Evolutionary conservation across 2,329 filamentous ascomycete genomes (phyloP).

Genomic region (Exophiala dermatitidis): DNA sequence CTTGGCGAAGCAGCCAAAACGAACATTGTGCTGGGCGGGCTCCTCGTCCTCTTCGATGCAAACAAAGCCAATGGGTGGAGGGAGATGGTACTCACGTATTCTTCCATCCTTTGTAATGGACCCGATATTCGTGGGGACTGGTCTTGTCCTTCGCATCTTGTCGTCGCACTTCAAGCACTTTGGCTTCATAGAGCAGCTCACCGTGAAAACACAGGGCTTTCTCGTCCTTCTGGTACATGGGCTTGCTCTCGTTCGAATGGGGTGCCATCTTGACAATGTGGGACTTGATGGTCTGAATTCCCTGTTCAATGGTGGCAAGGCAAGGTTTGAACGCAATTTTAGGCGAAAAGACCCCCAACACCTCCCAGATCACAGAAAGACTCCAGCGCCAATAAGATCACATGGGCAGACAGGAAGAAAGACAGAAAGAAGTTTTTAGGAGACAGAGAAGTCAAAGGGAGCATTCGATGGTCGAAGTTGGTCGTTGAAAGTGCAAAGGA

Average conservation of each 20-base stretch:
- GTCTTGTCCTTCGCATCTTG: slow-evolving; percentile 59
- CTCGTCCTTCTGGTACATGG: slow-evolving; percentile 67
- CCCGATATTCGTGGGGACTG: slow-evolving; percentile 75
- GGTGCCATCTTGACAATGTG: slow-evolving; percentile 49
- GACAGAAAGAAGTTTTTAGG: neutral
- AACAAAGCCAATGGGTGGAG: neutral
- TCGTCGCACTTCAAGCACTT: slow-evolving; percentile 71
- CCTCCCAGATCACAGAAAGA: neutral
- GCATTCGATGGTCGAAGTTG: neutral
- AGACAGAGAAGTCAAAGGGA: neutral
- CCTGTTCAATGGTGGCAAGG: neutral
- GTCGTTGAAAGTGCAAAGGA: neutral
- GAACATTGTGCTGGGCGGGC: no score
- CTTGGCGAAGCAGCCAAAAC: neutral
- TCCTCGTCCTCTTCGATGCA: neutral
- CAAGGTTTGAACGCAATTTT: neutral
- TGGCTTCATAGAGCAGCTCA: slow-evolving; percentile 95
- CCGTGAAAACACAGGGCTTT: slow-evolving; percentile 95
- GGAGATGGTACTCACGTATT: slow-evolving; percentile 60
- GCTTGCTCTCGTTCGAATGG: slow-evolving; percentile 37
- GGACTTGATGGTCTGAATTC: slow-evolving; percentile 19
- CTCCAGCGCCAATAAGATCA: neutral
- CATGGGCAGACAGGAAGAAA: neutral
- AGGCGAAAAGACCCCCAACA: neutral
- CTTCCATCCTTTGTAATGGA: slow-evolving; percentile 99